A percentile compares a stretch with the other conserved stretches of the same genome.
phyloP scores from a whole-genome alignment of 768 basidiomycete species.

The Tricholoma hemisulphureum region DNA sequence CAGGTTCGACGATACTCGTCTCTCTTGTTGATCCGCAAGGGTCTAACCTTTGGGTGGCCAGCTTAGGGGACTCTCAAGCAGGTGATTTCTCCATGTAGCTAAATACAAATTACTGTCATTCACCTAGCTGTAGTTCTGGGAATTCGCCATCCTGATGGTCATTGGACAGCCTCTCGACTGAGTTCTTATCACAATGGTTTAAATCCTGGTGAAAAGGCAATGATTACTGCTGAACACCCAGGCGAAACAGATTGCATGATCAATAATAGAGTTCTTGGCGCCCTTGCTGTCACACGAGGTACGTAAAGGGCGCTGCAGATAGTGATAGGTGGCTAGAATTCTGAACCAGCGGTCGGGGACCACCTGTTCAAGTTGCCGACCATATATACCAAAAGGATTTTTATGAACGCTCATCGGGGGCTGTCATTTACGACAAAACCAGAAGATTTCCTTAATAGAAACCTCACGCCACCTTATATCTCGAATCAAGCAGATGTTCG shows the following conservation, averaged over 20 bases:
- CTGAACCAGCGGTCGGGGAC: constrained; percentile 49
- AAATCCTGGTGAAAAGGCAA: constrained; percentile 38
- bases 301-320: constrained; percentile 10
- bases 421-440: constrained; percentile 36
- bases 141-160: constrained; percentile 25
- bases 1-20: constrained; percentile 50
- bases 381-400: constrained; percentile 45
- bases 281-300: constrained; percentile 59
- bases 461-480: constrained; percentile 54
- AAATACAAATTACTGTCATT: neutral
- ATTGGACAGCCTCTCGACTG: constrained; percentile 41
- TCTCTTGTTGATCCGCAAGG: constrained; percentile 43
- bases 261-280: constrained; percentile 49
- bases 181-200: constrained; percentile 53
- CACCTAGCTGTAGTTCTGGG: constrained; percentile 39
- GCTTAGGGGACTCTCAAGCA: constrained; percentile 56
- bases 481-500: constrained; percentile 42
- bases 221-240: constrained; percentile 46
- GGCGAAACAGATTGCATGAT: constrained; percentile 43
- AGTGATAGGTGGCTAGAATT: constrained; percentile 1
- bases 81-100: constrained; percentile 7
- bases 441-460: constrained; percentile 43
- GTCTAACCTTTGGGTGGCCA: constrained; percentile 53
- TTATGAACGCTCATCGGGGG: constrained; percentile 39
- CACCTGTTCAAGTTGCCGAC: constrained; percentile 52